phyloP scores from a whole-genome alignment of 2,329 filamentous ascomycete genomes.

The Diaporthe sp. region DNA sequence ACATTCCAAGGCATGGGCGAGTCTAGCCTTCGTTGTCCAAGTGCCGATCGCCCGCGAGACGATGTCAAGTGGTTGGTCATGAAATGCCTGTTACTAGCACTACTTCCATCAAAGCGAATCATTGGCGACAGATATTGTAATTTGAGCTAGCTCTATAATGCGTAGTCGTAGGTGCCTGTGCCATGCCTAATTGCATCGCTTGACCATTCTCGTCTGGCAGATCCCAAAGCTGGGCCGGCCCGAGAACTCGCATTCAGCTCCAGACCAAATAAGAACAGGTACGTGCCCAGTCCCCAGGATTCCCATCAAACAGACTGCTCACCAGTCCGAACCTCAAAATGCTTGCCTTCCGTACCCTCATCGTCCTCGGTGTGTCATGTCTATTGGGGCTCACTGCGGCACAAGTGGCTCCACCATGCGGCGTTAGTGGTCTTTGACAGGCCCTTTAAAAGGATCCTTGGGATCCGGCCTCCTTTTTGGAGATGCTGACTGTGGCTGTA shows the following conservation, averaged over 20 bases:
- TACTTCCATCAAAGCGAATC: background rate
- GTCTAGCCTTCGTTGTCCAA: background rate
- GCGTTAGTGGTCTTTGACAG: background rate
- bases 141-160: background rate
- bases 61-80: background rate
- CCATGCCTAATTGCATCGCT: background rate
- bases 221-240: background rate
- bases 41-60: background rate
- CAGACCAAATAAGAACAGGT: background rate
- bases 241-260: background rate
- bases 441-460: background rate
- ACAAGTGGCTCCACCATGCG: slow-evolving; percentile 12
- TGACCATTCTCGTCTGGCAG: background rate
- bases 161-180: background rate
- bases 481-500: background rate
- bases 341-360: background rate
- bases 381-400: background rate
- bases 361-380: background rate
- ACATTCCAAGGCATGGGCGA: background rate
- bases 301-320: background rate
- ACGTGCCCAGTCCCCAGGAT: background rate
- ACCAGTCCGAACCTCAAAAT: background rate
- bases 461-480: rapidly evolving
- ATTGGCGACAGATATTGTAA: background rate
- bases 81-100: background rate